Evolutionary conservation across 2,329 filamentous ascomycete species (phyloP), one percentile per base, ranked within the genome.

Genomic region (Venturia aucupariae): DNA sequence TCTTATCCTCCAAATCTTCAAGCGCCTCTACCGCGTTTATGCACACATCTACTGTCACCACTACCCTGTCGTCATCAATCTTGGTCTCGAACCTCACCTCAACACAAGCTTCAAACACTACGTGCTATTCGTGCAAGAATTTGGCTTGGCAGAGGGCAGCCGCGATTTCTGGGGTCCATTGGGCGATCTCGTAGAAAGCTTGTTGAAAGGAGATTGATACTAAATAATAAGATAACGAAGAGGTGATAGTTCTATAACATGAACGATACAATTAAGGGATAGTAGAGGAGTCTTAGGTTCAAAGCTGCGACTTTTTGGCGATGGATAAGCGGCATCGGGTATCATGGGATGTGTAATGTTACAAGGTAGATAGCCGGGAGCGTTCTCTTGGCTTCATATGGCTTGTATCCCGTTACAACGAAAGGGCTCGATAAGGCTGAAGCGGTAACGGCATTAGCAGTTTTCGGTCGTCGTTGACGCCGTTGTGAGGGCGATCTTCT

Each of bases 21-120:
- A 99, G 84, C 89, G 94, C 73, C 88, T 99, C 80, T 99, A 97
- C 82, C 90, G 94, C 66, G 93, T 97, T 70, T 99, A 99, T 73
- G 89, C 94, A 60, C 94, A 99, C 77, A 86, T 99, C 67, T 99
- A 99, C 81, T 97, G 96, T 84, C 90, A 92, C 65, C 94, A 99
- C 77, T 99, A 99, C 78, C 92, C 92, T 42, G 92, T 99, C 69
- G 89, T 99, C 70, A 89, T 95, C 66, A 92, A 97, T 75, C 84
- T 99, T 46, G 94, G 94, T 27, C 84, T 99, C 65, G 94, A 99
- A 78, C 92, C 95, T 55, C 94, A 99, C 77, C 84, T 99, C 69
- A 99, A 99, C 79, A 99, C 94, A 17, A 96, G 91, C 78, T 99
- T 99, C 86, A 99, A 99, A 83, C 94, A 99, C 78, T 99, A 97